A percentile compares a stretch with the other conserved stretches of the same genome.
Conservation (phyloP, 495 filamentous ascomycete species). For the Cercophora sp. region DNA sequence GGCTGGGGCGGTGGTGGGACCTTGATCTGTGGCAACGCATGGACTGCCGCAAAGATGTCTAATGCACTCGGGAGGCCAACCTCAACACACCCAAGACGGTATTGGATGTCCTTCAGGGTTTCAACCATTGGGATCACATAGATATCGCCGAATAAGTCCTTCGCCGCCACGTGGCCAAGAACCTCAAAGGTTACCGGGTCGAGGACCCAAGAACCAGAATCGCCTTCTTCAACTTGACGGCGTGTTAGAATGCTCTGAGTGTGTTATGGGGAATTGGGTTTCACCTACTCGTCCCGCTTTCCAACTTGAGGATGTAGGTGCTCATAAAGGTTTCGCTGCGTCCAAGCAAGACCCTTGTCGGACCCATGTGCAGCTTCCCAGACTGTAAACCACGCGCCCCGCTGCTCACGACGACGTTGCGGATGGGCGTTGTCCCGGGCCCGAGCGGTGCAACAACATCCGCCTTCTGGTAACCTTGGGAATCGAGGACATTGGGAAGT, state of each 20-base stretch:
- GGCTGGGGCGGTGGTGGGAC: too few relatives aligned
- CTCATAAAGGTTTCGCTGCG: not conserved
- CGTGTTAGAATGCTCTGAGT: too few relatives aligned
- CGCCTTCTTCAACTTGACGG: constrained; percentile 21
- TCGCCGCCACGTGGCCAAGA: constrained; percentile 24
- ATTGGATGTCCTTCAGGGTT: too few relatives aligned
- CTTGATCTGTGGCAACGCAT: too few relatives aligned
- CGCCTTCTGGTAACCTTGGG: not conserved
- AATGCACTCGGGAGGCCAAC: too few relatives aligned
- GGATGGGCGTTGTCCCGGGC: not conserved
- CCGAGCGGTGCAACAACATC: not conserved
- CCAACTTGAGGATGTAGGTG: not conserved
- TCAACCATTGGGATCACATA: constrained; percentile 28
- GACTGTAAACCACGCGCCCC: not conserved
- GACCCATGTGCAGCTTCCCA: not conserved
- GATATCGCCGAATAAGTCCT: constrained; percentile 22
- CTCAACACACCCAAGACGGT: too few relatives aligned
- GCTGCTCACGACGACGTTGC: not conserved
- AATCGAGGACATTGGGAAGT: not conserved
- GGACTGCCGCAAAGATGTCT: too few relatives aligned
- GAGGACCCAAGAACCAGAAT: constrained; percentile 31
- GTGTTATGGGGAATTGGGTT: too few relatives aligned
- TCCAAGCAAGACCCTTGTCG: not conserved
- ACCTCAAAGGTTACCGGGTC: constrained; percentile 18
- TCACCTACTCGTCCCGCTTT: not conserved